Conservation (phyloP, 352 stramenopile species). For the Globisporangium spinosum region DNA sequence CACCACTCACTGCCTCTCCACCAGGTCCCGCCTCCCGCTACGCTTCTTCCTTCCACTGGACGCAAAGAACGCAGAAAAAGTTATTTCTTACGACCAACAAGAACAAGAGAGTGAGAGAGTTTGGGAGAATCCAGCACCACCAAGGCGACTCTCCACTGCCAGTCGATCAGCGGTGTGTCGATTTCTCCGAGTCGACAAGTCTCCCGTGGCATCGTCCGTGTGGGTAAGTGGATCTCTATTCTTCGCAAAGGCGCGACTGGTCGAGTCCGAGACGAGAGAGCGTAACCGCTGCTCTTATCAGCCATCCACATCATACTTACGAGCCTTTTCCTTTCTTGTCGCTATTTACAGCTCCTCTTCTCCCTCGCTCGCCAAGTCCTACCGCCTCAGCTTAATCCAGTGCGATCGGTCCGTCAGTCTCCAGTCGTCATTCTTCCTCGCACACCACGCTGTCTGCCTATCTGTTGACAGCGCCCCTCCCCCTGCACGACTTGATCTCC, state of each 20-base stretch:
- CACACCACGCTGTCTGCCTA: too few species aligned
- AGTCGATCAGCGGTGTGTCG: not conserved
- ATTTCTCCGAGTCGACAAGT: not conserved
- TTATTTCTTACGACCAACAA: constrained; percentile 1
- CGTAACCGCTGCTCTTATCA: not conserved
- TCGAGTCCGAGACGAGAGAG: not conserved
- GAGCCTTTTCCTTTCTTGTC: not conserved
- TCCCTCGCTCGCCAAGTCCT: too few species aligned
- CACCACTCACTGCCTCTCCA: too few species aligned
- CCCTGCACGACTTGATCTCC: not conserved
- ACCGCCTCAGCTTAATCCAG: too few species aligned
- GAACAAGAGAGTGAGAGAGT: too few species aligned
- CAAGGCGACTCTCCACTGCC: too few species aligned
- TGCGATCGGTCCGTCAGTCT: too few species aligned
- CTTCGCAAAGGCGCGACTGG: not conserved
- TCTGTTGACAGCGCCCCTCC: not conserved
- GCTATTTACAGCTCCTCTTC: not conserved
- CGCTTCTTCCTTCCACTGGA: too few species aligned
- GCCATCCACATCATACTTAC: not conserved
- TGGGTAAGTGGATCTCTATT: not conserved
- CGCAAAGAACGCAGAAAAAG: not conserved
- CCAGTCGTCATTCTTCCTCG: too few species aligned
- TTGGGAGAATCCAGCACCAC: too few species aligned
- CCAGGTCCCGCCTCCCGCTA: too few species aligned
- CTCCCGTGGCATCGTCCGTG: too few species aligned